Evolutionary conservation across 441 rosid species (phyloP), one percentile per base, ranked within the genome.

Genomic region (Corymbia calophylla): DNA sequence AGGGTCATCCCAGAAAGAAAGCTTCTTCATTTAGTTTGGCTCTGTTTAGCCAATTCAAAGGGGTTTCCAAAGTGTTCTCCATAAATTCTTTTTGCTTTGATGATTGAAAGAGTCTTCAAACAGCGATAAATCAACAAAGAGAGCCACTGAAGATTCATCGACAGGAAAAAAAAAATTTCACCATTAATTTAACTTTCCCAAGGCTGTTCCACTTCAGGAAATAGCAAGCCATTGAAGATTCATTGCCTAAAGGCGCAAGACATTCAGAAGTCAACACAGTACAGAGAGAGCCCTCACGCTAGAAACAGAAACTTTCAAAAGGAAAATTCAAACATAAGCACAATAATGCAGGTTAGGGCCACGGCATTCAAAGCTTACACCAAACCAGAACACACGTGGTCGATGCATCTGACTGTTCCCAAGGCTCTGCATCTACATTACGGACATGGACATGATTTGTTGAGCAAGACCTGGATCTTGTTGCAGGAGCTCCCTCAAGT

Each of bases 401-500:
- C 85, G 10, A 80, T 80, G 85, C 85, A 25, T 70, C 48, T 8
- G 82, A 70, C 27, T 44, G 85, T 14, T 77, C 29, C 23, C 85
- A 14, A 44, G 53, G 53, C 85, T 31, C 31, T 47, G 25, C 25
- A 80, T 64, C 87, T 88, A 90, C 89, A 91, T 90, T 17, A 95
- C 95, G 64, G 94, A 93, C 98, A 97, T 96, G 88, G 99, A 95
- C 99, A 97, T 95, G 68, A 96, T 96, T 91, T 96, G 98, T 55
- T 92, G 95, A 90, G 98, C 97, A 44, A 96, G 96, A 91, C 95
- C 96, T 0, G 99, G 98, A 92, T 97, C 98, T 93, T 97, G 98
- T 91, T 95, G 97, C 92, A 97, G 92, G 89, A 97, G 96, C 94
- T 96, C 99, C 95, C 93, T 94, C 92, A 96, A 90, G 94, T 96